Conservation (phyloP, 164 flowering plant genomes). For the Annona cherimola region DNA sequence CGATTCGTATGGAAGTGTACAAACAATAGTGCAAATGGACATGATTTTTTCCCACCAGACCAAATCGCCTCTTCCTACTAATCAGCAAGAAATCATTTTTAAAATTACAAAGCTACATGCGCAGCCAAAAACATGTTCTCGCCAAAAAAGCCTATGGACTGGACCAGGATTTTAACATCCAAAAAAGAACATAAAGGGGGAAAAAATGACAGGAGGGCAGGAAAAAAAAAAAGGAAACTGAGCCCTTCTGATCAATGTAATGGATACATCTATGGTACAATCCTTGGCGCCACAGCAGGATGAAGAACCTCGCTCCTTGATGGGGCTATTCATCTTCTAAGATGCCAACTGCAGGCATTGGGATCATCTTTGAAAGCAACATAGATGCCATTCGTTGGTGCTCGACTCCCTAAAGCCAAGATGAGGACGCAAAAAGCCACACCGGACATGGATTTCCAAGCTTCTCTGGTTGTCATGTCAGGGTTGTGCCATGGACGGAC, state of each 20-base stretch:
- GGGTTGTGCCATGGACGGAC: conserved; percentile 58
- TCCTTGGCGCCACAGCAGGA: neutral
- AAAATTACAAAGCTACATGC: conserved; percentile 4
- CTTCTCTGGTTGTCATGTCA: conserved; percentile 27
- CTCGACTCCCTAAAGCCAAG: neutral
- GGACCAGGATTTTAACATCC: neutral
- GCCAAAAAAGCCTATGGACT: conserved; percentile 5
- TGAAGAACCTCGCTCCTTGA: neutral
- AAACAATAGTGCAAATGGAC: too few relatives aligned
- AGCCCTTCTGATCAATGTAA: neutral
- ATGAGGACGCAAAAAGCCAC: neutral
- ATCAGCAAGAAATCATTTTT: neutral
- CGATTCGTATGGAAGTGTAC: too few relatives aligned
- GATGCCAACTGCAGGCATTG: neutral
- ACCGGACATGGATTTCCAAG: neutral
- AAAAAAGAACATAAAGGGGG: neutral
- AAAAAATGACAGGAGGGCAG: neutral
- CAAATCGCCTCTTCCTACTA: too few relatives aligned
- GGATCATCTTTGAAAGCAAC: neutral
- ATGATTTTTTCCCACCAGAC: too few relatives aligned
- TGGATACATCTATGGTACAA: conserved; percentile 21
- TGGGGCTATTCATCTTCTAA: neutral
- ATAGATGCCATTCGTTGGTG: neutral
- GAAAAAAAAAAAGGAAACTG: neutral
- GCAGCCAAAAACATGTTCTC: conserved; percentile 7